Conservation (phyloP, 345 rosid species). For the Eucalyptus dawsonii region DNA sequence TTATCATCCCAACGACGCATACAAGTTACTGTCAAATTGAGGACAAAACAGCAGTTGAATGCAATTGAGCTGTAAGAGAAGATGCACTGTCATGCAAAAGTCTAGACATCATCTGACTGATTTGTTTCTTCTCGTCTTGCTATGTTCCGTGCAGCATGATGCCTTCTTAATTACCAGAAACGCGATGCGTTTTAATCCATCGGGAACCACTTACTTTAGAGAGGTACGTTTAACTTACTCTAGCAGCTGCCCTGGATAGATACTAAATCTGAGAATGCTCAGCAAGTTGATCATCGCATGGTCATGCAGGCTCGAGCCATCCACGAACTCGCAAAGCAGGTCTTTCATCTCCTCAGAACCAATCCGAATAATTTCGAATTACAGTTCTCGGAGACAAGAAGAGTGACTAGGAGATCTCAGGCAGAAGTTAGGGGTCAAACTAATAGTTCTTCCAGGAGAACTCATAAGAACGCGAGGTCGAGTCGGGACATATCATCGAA, state of each 20-base stretch:
- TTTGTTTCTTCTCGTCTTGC: not conserved
- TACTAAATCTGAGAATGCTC: not conserved
- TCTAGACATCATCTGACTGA: not conserved
- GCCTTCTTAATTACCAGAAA: slow-evolving; percentile 36
- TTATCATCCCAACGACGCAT: not conserved
- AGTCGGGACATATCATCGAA: no score
- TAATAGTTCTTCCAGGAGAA: not conserved
- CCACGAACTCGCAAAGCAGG: slow-evolving; percentile 42
- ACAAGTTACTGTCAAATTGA: not conserved
- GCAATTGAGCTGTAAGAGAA: not conserved
- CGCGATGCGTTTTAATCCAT: slow-evolving; percentile 58
- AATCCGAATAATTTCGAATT: slow-evolving; percentile 29
- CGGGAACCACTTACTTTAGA: slow-evolving; percentile 38
- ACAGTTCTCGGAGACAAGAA: slow-evolving; percentile 27
- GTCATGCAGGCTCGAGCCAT: slow-evolving; percentile 46
- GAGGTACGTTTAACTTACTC: slow-evolving; percentile 19
- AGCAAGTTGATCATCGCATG: not conserved
- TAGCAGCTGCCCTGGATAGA: not conserved
- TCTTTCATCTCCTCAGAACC: slow-evolving; percentile 35
- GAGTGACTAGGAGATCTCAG: not conserved
- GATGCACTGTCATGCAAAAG: not conserved
- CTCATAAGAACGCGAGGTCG: not conserved
- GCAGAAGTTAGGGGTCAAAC: not conserved
- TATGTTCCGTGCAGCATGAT: slow-evolving; percentile 29
- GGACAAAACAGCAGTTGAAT: not conserved